phyloP scores from a whole-genome alignment of 2,329 filamentous ascomycete genomes.

The Colletotrichum sp. region DNA sequence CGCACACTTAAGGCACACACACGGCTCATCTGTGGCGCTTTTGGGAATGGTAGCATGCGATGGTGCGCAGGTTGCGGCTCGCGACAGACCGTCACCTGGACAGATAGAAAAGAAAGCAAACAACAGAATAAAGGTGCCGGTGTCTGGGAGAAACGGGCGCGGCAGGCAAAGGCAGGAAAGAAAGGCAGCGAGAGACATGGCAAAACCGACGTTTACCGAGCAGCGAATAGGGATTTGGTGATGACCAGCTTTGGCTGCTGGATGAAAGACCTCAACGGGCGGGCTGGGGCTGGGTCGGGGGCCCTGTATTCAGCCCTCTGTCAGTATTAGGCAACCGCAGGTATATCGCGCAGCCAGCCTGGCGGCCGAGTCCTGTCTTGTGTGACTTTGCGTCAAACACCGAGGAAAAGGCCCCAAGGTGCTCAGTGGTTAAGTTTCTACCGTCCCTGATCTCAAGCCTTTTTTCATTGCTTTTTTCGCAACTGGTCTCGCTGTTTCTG shows the following conservation, averaged over 20 bases:
- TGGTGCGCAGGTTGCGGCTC: neutral
- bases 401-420: neutral
- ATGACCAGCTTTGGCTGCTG: neutral
- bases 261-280: neutral
- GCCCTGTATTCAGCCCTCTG: neutral
- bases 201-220: neutral
- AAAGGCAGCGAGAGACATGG: neutral
- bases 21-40: neutral
- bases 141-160: neutral
- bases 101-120: neutral
- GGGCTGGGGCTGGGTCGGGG: neutral
- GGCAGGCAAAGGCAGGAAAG: neutral
- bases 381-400: neutral
- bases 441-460: neutral
- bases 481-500: neutral
- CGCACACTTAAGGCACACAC: neutral
- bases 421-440: neutral
- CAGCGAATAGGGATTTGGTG: neutral
- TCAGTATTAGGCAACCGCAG: neutral
- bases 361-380: neutral
- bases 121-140: neutral
- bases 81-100: neutral
- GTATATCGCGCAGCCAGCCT: neutral
- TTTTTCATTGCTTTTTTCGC: neutral
- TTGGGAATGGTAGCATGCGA: neutral